These are phyloP conservation scores for Solanum hybrid DNA, from an alignment of 305 asterid species.

Conservation along the genomic window DNA sequence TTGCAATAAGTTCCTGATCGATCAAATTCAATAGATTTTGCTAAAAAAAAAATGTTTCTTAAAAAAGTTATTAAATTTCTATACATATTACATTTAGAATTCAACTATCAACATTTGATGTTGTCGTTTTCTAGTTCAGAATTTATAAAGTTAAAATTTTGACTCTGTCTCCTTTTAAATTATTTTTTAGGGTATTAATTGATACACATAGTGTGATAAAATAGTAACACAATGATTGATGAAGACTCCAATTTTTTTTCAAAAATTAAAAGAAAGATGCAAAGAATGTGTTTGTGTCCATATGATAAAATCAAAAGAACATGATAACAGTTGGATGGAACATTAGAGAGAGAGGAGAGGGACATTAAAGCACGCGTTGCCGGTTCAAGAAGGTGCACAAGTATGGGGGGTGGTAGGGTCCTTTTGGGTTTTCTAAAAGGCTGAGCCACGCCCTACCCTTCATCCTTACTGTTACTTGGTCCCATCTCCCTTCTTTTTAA, in stretches of 20 bases:
- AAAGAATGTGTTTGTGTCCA: background rate
- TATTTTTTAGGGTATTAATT: background rate
- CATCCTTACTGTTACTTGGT: conserved; percentile 11
- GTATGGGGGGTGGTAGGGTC: conserved; percentile 17
- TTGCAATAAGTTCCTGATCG: background rate
- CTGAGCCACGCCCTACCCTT: conserved; percentile 14
- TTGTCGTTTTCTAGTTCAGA: accelerated
- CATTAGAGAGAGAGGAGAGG: conserved; percentile 12
- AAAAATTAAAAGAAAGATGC: background rate
- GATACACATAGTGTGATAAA: background rate
- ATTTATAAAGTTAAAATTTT: background rate
- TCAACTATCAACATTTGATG: background rate
- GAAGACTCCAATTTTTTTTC: background rate
- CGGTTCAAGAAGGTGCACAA: conserved; percentile 28
- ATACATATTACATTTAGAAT: background rate
- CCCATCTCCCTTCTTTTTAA: conserved; percentile 6
- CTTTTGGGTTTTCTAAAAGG: conserved; percentile 23
- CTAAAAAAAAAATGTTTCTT: background rate
- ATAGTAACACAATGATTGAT: background rate
- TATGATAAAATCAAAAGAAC: conserved; percentile 2
- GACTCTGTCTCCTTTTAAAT: background rate
- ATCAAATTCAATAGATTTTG: background rate
- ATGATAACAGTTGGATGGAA: conserved; percentile 1
- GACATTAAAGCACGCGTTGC: conserved; percentile 76
- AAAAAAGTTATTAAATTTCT: background rate